A percentile compares a stretch with the other conserved stretches of the same genome.
Conservation (phyloP, 257 asterid genomes). For the Agastache rugosa region DNA sequence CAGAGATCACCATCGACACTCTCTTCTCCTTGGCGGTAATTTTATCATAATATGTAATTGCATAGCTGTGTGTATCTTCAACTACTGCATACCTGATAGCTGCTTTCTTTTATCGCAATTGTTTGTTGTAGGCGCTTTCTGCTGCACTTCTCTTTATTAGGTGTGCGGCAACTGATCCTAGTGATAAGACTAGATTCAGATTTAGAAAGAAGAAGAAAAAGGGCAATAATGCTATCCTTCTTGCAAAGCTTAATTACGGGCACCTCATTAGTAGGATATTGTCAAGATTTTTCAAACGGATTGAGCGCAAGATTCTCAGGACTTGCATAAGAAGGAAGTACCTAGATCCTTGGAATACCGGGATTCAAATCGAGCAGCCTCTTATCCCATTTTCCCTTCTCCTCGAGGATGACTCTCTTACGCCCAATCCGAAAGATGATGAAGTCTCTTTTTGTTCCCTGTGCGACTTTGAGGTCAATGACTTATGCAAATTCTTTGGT, state of each 20-base stretch:
- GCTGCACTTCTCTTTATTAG: conserved; percentile 74
- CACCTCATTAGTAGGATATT: conserved; percentile 54
- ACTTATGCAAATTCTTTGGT: neutral
- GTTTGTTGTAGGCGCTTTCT: conserved; percentile 60
- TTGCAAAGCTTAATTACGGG: conserved; percentile 53
- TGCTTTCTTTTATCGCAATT: neutral
- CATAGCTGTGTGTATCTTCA: neutral
- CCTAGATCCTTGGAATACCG: conserved; percentile 67
- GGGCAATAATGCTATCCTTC: conserved; percentile 16
- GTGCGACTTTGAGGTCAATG: conserved; percentile 83
- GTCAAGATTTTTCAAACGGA: conserved; percentile 63
- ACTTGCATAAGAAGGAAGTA: conserved; percentile 87
- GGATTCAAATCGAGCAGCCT: conserved; percentile 69
- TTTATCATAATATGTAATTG: neutral
- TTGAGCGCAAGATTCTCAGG: conserved; percentile 77
- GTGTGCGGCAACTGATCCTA: conserved; percentile 83
- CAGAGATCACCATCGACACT: conserved; percentile 65
- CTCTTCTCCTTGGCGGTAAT: conserved; percentile 73
- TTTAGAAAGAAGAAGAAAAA: conserved; percentile 62
- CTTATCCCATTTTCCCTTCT: conserved; percentile 72
- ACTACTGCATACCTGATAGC: neutral
- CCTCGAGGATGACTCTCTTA: conserved; percentile 63
- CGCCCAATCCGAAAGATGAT: conserved; percentile 61
- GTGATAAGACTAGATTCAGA: conserved; percentile 73
- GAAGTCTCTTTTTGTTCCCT: conserved; percentile 84